phyloP scores from a whole-genome alignment of 768 basidiomycete species.

The Pleurotus pulmonarius region DNA sequence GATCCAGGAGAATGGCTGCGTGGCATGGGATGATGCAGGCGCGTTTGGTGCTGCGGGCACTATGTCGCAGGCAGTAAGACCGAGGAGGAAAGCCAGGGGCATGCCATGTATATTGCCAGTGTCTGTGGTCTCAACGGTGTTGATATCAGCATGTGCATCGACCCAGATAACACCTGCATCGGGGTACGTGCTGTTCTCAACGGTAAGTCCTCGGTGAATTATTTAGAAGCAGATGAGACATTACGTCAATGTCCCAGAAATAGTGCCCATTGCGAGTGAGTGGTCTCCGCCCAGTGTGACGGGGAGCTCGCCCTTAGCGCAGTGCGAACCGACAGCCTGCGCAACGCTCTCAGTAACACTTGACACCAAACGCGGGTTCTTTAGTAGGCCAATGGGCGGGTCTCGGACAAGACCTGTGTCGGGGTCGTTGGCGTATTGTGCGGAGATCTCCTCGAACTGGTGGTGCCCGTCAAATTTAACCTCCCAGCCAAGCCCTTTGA shows the following conservation, averaged over 20 bases:
- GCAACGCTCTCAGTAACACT: conserved; percentile 78
- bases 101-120: conserved; percentile 97
- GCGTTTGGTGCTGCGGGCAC: conserved; percentile 27
- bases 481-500: conserved; percentile 79
- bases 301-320: conserved; percentile 75
- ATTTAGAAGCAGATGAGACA: neutral
- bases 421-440: neutral
- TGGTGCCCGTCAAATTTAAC: conserved; percentile 90
- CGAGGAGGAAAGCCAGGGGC: conserved; percentile 92
- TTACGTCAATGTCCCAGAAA: conserved; percentile 82
- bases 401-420: conserved; percentile 36
- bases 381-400: conserved; percentile 83
- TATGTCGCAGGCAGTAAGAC: conserved; percentile 39
- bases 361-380: conserved; percentile 87
- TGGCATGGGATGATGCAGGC: conserved; percentile 15
- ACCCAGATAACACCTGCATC: conserved; percentile 92
- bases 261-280: conserved; percentile 92
- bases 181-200: conserved; percentile 54
- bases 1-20: conserved; percentile 38
- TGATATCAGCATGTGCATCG: conserved; percentile 97
- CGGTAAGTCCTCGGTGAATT: conserved; percentile 6
- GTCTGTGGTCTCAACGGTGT: conserved; percentile 78
- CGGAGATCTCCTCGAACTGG: conserved; percentile 74
- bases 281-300: conserved; percentile 96
- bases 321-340: conserved; percentile 70